Evolutionary conservation across 805 yeast genomes (phyloP).

Genomic region (Saccharomycopsis guyanensis): DNA sequence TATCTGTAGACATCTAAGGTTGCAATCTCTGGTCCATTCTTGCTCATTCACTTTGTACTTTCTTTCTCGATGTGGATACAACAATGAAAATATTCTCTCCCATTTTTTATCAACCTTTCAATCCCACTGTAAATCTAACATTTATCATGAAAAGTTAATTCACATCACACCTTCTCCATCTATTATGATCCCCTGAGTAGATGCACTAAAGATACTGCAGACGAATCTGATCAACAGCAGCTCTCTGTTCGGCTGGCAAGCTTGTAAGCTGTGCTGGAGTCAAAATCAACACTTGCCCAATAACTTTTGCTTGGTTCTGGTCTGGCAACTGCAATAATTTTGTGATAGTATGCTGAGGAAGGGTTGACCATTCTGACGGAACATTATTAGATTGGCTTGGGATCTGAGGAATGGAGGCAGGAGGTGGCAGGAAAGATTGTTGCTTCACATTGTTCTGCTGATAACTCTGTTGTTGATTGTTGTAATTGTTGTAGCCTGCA

Average conservation of each 20-base stretch:
- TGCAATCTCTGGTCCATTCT: no score
- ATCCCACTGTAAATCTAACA: no score
- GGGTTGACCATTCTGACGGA: conserved; percentile 16
- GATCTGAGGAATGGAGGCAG: neutral
- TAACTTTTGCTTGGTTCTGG: conserved; percentile 14
- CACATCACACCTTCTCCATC: no score
- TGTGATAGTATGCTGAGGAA: conserved; percentile 6
- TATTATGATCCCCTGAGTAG: no score
- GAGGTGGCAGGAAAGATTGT: neutral
- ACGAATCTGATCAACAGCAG: conserved; percentile 14
- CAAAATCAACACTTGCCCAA: conserved; percentile 16
- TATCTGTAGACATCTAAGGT: no score
- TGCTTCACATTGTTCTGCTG: neutral
- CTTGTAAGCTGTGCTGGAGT: conserved; percentile 4
- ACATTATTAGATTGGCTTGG: neutral
- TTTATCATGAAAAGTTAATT: no score
- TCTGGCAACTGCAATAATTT: conserved; percentile 11
- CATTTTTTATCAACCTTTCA: no score
- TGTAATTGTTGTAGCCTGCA: neutral
- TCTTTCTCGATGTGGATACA: no score
- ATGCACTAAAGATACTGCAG: conserved; percentile 14
- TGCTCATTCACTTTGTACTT: no score
- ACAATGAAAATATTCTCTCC: no score
- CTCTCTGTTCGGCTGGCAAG: conserved; percentile 16
- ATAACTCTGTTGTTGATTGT: neutral